Base-by-base conservation (phyloP, 2,329 filamentous ascomycete genomes). In the Verticillium dahliae region DNA sequence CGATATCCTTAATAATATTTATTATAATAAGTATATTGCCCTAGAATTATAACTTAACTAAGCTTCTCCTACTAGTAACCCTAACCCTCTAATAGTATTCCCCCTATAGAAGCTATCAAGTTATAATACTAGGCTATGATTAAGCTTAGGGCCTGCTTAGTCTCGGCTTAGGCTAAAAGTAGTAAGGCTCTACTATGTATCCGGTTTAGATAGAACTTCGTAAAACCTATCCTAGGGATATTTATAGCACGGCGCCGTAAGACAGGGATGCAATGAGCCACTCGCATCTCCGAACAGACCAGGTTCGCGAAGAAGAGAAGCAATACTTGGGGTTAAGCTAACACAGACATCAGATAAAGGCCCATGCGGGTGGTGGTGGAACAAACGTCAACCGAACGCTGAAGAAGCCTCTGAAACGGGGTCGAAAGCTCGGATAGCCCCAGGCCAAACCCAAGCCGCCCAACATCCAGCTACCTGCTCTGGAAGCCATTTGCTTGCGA, bases 251-350 rank as follows among this genome's bases (percentile, higher is more conserved):
- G 45, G 45, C 2, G 35, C 35, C 18, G 45, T 37, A 11, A 54
- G 14, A 57, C 62, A 58, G 15, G 60, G 60, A 38, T 62, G 18
- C 55, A 52, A 61, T 37, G 63, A 60, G 62, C 63, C 63, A 65
- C 63, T 65, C 63, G 63, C 63, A 65, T 65, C 62, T 62, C 18
- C 63, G 63, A 60, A 58, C 56, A 59, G n/a, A 55, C 45, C 58
- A 62, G 55, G 62, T n/a, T 50, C n/a, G 45, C n/a, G 45, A n/a
- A 10, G n/a, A 50, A 22, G 45, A 37, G 5, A 9, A 18, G 45
- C 18, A 50, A 27, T n/a, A 50, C 45, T 9, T 3, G 45, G 45
- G 18, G 45, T 6, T n/a, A 15, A 6, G 9, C 18, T 50, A 7
- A 11, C n/a, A 15, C 38, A 60, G 60, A 63, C 54, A 65, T 65